Evolutionary conservation across 2,329 filamentous ascomycete species (phyloP).

Genomic region (Penicillium sp.): DNA sequence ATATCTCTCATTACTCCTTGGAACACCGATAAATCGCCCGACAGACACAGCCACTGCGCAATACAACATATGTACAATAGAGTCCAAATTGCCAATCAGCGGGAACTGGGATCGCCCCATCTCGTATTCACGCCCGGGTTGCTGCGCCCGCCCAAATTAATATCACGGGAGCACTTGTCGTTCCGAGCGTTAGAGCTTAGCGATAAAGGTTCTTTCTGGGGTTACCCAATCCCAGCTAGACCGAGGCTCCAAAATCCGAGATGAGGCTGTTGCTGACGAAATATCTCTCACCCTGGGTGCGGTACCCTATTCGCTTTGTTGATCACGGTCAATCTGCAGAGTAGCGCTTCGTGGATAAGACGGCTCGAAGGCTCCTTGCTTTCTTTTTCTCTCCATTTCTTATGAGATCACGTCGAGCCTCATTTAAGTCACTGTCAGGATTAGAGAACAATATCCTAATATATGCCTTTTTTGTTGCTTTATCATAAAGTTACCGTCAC

Average conservation of each 20-base stretch:
- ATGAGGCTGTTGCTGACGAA: constrained; percentile 26
- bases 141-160: constrained; percentile 6
- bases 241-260: background rate
- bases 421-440: background rate
- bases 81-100: constrained; percentile 15
- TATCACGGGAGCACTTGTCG: constrained; percentile 13
- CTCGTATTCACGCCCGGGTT: constrained; percentile 21
- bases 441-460: background rate
- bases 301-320: constrained; percentile 3
- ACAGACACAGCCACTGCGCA: constrained; percentile 13
- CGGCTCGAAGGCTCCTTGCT: background rate
- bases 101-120: background rate
- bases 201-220: background rate
- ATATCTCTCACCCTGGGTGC: background rate
- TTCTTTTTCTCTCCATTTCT: background rate
- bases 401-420: background rate
- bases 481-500: background rate
- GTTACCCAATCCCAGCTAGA: constrained; percentile 7
- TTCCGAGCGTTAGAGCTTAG: background rate
- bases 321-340: background rate
- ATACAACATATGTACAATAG: constrained; percentile 8
- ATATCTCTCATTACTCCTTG: background rate
- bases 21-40: background rate
- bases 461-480: constrained; percentile 12
- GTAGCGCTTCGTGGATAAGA: background rate